Base-by-base conservation (phyloP, 345 rosid species). In the Citrus medica region DNA sequence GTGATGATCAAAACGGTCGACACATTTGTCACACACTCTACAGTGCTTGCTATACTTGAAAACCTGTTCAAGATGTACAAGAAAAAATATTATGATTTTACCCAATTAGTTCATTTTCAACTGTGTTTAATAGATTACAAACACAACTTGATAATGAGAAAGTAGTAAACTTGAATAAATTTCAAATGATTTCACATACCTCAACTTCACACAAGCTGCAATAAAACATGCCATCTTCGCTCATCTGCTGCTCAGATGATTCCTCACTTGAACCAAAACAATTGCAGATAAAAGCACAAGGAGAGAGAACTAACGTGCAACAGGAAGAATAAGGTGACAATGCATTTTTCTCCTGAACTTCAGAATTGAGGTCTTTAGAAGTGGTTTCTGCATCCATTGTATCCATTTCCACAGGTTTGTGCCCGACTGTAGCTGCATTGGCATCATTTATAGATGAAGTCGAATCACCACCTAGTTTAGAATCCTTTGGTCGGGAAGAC, bases 1-100 rank as follows among this genome's bases (percentile, higher is more conserved):
- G 82, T 96, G 99, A 86, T 96, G 99, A 84, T 94, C 99, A 68
- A 94, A 96, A 61, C 83, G 85, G 79, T 96, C 90, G 6, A 96
- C 98, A 68, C 98, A 94, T 86, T 96, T 96, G 87, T 96, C 98
- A 63, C 98, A 94, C 62, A 96, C 98, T 85, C 99, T 87, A 73
- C 99, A 96, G 83, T 94, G 99, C 86, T 96, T 96, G 91, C 98
- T 96, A 85, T 94, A 92, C 83, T 90, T 96, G 87, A 88, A 92
- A 76, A 96, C 99, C 98, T 96, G 88, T 42, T 79, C 75, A 81
- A 38, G 83, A 37, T 5, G 77, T 53, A 63, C 5, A 24, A 64
- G 56, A 2, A 37, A 16, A 7, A 33, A 27, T 59, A n/a, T 30
- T 13, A 24, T n/a, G 35, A 63, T 14, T 51, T 53, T 60, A 65